Percentiles rank a stretch among this genome's conserved stretches.
Evolutionary conservation across 2,329 filamentous ascomycete species (phyloP).

Genomic region (Diaporthe ilicicola): DNA sequence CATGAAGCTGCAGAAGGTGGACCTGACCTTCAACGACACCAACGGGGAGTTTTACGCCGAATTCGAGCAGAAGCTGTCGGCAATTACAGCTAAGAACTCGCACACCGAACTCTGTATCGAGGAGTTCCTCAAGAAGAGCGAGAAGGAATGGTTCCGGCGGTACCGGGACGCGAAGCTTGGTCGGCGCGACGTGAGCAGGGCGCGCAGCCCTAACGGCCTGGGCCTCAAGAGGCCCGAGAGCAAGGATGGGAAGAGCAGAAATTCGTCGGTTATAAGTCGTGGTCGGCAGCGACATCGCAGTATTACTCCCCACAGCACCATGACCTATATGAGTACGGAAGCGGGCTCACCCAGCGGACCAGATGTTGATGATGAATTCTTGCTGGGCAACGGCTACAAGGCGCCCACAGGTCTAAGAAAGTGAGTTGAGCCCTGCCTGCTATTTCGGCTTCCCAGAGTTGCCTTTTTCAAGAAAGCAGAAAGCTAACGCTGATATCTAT

Average conservation of each 20-base stretch:
- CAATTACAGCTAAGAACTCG: constrained; percentile 63
- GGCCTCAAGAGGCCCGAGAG: constrained; percentile 36
- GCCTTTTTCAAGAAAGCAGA: background rate
- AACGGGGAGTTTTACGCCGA: constrained; percentile 67
- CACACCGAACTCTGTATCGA: constrained; percentile 70
- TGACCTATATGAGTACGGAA: constrained; percentile 33
- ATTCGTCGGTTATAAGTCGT: constrained; percentile 40
- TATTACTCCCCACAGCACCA: constrained; percentile 35
- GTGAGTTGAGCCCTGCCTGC: constrained; percentile 42
- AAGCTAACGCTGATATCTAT: background rate
- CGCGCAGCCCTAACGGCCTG: constrained; percentile 37
- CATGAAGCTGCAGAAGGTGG: constrained; percentile 71
- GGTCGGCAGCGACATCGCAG: constrained; percentile 37
- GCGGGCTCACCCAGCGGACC: constrained; percentile 32
- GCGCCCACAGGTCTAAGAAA: constrained; percentile 65
- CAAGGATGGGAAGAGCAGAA: constrained; percentile 49
- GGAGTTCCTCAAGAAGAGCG: constrained; percentile 69
- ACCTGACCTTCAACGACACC: constrained; percentile 73
- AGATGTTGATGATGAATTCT: constrained; percentile 53
- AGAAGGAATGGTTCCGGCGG: constrained; percentile 72
- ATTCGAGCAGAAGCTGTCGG: constrained; percentile 66
- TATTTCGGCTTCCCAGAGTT: too few relatives aligned
- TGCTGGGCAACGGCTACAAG: constrained; percentile 63
- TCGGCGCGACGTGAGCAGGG: constrained; percentile 48
- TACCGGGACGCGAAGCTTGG: constrained; percentile 68